Base-by-base conservation (phyloP, 805 yeast genomes). In the Yamadazyma laniorum region DNA sequence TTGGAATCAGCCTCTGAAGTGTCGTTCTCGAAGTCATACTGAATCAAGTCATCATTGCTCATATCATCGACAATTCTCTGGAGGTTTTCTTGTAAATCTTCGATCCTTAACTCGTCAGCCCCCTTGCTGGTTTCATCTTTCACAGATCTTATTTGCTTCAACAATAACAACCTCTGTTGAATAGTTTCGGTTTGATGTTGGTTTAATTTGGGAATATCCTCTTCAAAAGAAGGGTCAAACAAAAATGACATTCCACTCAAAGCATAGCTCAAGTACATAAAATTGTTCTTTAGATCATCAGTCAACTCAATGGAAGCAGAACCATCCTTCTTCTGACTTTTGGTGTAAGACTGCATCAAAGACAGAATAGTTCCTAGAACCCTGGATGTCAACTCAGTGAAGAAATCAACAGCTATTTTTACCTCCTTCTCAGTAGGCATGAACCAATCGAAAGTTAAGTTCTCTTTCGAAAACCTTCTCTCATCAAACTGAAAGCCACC, bases 361-460 rank as follows among this genome's bases (percentile, higher is more conserved):
- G 48, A 45, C 42, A 65, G 66, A 12, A 85, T 64, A 17, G 70
- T 65, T 0, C 58, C 52, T 17, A 79, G 58, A 2, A 78, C 60
- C 29, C 58, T 65, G 0, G 67, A 56, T 0, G 77, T 65, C 32
- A 82, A 72, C 1, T 52, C 55, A 15, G 71, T 74, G 48, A 82
- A 85, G 8, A 79, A 59, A 3, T 74, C 71, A 4, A 80, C 70
- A 0, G 95, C 90, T 51, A 76, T 74, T 0, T 64, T 63, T 2
- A 86, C 63, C 32, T 82, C 89, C 2, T 50, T 59, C 2, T 58
- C 59, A 1, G 68, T 53, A 0, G 98, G 97, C 1, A 71, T 56
- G 50, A 81, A 87, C 99, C 99, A 91, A 1, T 70, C 63, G 47
- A 88, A 80, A 1, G 68, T 51, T 23, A 85, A 56, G 43, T 75